phyloP scores from a whole-genome alignment of 805 yeast species.

The Maudiozyma turicensis region DNA sequence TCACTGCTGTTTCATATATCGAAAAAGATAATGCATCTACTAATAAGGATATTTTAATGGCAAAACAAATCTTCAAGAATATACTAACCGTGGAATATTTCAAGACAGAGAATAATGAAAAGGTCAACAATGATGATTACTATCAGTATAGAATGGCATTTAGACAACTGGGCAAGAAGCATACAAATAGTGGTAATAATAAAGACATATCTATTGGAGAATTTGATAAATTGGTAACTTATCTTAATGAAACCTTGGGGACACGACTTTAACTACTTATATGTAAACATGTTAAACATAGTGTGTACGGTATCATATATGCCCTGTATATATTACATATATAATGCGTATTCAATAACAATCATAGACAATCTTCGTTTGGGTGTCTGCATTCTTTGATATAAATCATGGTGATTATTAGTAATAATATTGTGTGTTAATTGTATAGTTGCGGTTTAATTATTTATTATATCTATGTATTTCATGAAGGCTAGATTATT shows the following conservation, averaged over 20 bases:
- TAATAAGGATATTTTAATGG: not conserved
- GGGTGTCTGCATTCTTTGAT: too few species aligned
- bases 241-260: conserved; percentile 21
- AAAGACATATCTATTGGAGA: conserved; percentile 10
- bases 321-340: too few species aligned
- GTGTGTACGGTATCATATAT: not conserved
- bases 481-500: not conserved
- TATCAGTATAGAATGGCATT: conserved; percentile 9
- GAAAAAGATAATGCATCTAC: conserved; percentile 4
- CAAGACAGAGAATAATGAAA: conserved; percentile 7
- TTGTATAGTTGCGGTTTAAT: not conserved
- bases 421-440: too few species aligned
- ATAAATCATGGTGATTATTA: too few species aligned
- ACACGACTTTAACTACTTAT: conserved; percentile 13
- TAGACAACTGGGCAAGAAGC: conserved; percentile 7
- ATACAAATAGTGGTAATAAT: not conserved
- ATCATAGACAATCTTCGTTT: too few species aligned
- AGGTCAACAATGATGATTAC: conserved; percentile 1
- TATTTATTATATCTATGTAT: not conserved
- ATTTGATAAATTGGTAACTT: conserved; percentile 19
- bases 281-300: not conserved
- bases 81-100: conserved; percentile 22
- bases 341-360: too few species aligned
- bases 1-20: conserved; percentile 15
- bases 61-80: conserved; percentile 20